Evolutionary conservation across 805 yeast genomes (phyloP), one percentile per base, ranked within the genome.

Genomic region (Lipomyces yamanashiensis): DNA sequence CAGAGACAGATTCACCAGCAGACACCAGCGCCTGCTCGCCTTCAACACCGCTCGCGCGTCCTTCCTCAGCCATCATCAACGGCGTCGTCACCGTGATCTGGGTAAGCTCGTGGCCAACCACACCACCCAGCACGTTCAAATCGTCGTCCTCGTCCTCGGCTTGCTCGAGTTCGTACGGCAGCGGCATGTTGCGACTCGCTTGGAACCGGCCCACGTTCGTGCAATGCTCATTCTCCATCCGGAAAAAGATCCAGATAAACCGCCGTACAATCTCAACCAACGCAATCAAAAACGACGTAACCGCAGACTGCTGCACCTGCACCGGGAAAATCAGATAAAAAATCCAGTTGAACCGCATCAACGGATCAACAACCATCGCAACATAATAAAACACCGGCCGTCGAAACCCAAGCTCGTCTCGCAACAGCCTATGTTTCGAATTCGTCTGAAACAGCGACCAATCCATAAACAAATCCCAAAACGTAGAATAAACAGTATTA

Each of bases 211-310:
- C 86, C 10, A 92, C 96, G 73, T 93, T 93, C 0, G 98, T 87
- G 53, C 92, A 87, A 75, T 95, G 99, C 75, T 95, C 98, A 76
- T 95, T 95, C 71, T 95, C 99, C 83, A 95, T 88, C 78, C 99
- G 86, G 79, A 95, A 88, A 54, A 89, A 84, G 7, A 91, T 81
- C 99, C 99, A 95, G 13, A 93, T 78, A 70, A 90, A 88, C 73
- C 99, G 81, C 73, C 99, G 82, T 1, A 89, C 40, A 2, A 91
- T 76, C 75, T 95, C 99, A 0, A 95, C 90, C 36, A 89, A 68
- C 0, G 96, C 97, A 54, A 95, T 84, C 56, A 84, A 80, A 73
- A 93, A 92, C 73, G 96, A 87, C 1, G 96, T 88, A 23, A 84
- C 83, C 0, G 96, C 96, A 73, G 93, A 88, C 72, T 93, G 97